Evolutionary conservation across 2,329 filamentous ascomycete species (phyloP).

Genomic region (Leptographium wingfieldii): DNA sequence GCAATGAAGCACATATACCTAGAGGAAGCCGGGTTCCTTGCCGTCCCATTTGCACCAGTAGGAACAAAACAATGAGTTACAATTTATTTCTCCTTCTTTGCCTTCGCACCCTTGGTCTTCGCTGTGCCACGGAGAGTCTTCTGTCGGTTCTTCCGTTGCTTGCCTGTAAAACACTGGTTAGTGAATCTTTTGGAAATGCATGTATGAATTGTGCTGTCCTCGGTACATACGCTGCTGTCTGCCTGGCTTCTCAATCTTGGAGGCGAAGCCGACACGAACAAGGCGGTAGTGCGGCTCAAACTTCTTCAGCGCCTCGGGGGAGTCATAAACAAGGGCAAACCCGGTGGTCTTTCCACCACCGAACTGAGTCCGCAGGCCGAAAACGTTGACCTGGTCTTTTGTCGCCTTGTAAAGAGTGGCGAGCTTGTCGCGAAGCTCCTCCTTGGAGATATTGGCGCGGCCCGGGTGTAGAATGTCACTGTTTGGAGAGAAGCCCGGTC

Average conservation of each 20-base stretch:
- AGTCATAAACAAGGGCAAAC: conserved; percentile 98
- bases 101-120: conserved; percentile 92
- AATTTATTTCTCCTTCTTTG: conserved; percentile 87
- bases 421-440: conserved; percentile 93
- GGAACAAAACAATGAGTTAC: conserved; percentile 7
- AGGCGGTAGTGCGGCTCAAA: conserved; percentile 98
- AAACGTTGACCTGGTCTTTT: conserved; percentile 96
- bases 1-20: conserved; percentile 4
- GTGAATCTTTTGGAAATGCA: background rate
- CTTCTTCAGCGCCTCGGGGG: conserved; percentile 96
- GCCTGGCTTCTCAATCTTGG: conserved; percentile 93
- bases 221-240: conserved; percentile 83
- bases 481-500: conserved; percentile 10
- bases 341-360: conserved; percentile 99
- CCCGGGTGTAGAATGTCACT: conserved; percentile 99
- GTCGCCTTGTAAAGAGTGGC: conserved; percentile 93
- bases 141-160: conserved; percentile 99
- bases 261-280: conserved; percentile 80
- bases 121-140: conserved; percentile 97
- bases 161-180: conserved; percentile 51
- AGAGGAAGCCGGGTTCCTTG: background rate
- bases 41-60: background rate
- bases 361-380: conserved; percentile 96
- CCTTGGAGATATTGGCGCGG: conserved; percentile 97
- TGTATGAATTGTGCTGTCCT: background rate